Evolutionary conservation across 148 eudicot species (phyloP).

Genomic region (Rhododendron mucronatum): DNA sequence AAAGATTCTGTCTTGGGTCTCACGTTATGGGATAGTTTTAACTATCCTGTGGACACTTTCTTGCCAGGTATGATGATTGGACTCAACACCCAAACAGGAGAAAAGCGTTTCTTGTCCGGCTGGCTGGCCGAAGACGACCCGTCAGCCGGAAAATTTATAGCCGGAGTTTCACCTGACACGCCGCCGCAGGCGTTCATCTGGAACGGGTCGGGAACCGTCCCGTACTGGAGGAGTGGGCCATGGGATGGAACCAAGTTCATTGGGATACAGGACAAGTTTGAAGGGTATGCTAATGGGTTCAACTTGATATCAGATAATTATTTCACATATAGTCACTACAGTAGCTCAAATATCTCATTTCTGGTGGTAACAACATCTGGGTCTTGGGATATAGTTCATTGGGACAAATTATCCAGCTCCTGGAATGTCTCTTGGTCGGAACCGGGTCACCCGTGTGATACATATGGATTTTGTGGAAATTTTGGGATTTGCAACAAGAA

Average conservation of each 20-base stretch:
- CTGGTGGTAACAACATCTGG: not conserved
- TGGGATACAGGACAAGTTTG: not conserved
- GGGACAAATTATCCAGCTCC: not conserved
- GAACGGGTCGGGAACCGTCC: not conserved
- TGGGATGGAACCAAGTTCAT: conserved; percentile 11
- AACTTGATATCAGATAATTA: not conserved
- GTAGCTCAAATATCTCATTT: not conserved
- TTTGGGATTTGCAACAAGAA: conserved; percentile 9
- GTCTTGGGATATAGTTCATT: not conserved
- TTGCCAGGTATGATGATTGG: conserved; percentile 3
- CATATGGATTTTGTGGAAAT: conserved; percentile 8
- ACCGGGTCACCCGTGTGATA: not conserved
- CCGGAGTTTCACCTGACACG: not conserved
- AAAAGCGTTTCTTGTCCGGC: not conserved
- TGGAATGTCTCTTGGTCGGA: not conserved
- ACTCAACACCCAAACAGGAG: not conserved
- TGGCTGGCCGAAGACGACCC: not conserved
- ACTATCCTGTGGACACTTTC: conserved; percentile 1
- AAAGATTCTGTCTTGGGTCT: not conserved
- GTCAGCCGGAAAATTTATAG: not conserved
- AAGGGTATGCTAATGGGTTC: not conserved
- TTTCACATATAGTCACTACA: not conserved
- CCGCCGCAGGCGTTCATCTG: not conserved
- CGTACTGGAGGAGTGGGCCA: conserved; percentile 8
- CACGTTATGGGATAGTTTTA: conserved; percentile 10